Conservation (phyloP, 495 filamentous ascomycete species). For the Podospora pseudoanserina region DNA sequence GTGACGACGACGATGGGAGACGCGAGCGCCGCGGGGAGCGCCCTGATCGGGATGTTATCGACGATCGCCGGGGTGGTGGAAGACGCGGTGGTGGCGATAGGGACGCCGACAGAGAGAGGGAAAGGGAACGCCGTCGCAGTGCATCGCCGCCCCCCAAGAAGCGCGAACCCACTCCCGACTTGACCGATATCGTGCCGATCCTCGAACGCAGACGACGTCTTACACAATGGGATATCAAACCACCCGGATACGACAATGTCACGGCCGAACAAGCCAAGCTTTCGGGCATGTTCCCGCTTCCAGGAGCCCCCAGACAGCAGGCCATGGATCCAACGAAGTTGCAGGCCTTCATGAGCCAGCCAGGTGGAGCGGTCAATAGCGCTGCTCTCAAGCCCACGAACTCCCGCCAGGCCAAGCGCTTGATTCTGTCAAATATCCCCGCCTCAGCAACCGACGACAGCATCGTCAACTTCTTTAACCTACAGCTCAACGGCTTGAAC, state of each 20-base stretch:
- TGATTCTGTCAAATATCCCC: slow-evolving; percentile 83
- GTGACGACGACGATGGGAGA: slow-evolving; percentile 46
- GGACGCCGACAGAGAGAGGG: slow-evolving; percentile 45
- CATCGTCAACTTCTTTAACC: slow-evolving; percentile 85
- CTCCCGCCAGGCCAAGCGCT: slow-evolving; percentile 85
- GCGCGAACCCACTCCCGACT: slow-evolving; percentile 90
- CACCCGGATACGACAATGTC: slow-evolving; percentile 96
- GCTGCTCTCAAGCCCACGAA: slow-evolving; percentile 85
- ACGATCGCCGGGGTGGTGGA: slow-evolving; percentile 48
- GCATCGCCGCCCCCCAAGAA: slow-evolving; percentile 79
- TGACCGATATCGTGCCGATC: slow-evolving; percentile 77
- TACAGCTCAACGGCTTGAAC: slow-evolving; percentile 91
- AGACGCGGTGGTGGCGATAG: slow-evolving; percentile 49
- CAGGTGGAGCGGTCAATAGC: slow-evolving; percentile 64
- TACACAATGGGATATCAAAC: slow-evolving; percentile 99
- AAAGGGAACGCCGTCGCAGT: slow-evolving; percentile 65
- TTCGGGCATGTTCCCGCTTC: slow-evolving; percentile 98
- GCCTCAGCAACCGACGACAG: slow-evolving; percentile 62
- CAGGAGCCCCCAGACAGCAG: slow-evolving; percentile 90
- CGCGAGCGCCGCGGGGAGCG: slow-evolving; percentile 34
- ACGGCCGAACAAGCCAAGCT: slow-evolving; percentile 98
- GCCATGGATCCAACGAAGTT: slow-evolving; percentile 94
- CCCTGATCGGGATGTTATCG: slow-evolving; percentile 43
- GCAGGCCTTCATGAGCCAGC: slow-evolving; percentile 92
- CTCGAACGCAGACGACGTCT: slow-evolving; percentile 80